A percentile compares a stretch with the other conserved stretches of the same genome.
Evolutionary conservation across 768 basidiomycete species (phyloP).

Genomic region (Coprinellus micaceus): DNA sequence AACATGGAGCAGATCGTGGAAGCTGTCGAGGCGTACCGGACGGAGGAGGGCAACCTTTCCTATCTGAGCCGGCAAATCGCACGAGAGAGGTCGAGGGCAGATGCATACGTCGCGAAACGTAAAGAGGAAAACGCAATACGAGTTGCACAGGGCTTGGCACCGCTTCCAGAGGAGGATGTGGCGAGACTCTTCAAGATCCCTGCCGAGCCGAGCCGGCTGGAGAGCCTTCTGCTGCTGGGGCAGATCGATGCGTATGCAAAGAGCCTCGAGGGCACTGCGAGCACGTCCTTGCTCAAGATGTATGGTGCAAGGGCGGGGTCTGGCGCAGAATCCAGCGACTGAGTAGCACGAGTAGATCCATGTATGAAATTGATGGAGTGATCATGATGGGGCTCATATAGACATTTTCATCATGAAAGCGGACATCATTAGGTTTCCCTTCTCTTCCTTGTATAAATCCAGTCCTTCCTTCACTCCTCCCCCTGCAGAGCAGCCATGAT

Average conservation of each 20-base stretch:
- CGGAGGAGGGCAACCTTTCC: conserved; percentile 89
- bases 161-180: conserved; percentile 85
- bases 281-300: conserved; percentile 78
- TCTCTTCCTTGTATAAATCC: conserved; percentile 6
- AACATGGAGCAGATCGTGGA: conserved; percentile 85
- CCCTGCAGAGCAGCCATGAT: conserved; percentile 30
- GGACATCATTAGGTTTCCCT: no score
- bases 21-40: conserved; percentile 78
- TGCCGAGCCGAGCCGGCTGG: conserved; percentile 81
- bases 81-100: conserved; percentile 77
- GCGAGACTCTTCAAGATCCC: conserved; percentile 84
- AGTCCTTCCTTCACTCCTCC: conserved; percentile 4
- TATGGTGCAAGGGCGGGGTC: conserved; percentile 51
- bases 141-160: conserved; percentile 76
- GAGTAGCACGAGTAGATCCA: background rate
- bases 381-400: background rate
- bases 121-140: conserved; percentile 84
- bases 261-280: conserved; percentile 63
- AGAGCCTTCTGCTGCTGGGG: conserved; percentile 80
- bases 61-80: conserved; percentile 86
- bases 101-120: conserved; percentile 75
- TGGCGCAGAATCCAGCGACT: conserved; percentile 12
- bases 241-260: conserved; percentile 85
- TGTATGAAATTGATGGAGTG: conserved; percentile 4
- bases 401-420: no score